Base-by-base conservation (phyloP, 1,284 basidiomycete genomes). In the Cystobasidium slooffiae region DNA sequence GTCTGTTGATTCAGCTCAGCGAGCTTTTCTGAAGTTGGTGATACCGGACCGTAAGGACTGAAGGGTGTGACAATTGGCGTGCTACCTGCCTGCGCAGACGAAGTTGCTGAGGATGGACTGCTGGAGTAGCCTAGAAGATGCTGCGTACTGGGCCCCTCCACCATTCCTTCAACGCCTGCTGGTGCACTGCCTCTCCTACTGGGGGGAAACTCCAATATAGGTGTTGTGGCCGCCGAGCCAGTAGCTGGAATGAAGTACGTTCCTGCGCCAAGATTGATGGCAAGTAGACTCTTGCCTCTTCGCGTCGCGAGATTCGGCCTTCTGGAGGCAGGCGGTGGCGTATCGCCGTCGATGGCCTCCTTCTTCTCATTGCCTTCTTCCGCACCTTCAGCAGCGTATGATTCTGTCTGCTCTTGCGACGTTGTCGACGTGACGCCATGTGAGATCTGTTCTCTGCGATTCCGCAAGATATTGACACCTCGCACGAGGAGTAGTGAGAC, bases 401-500 rank as follows among this genome's bases (percentile, higher is more conserved):
- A 63, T 3, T 63, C 61, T 22, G 12, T 14, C 16, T 49, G 44
- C 1, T 41, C 41, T 1, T 37, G 39, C n/a, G 46, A 49, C 5
- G 47, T n/a, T 18, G 52, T 58, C 1, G 53, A 56, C 31, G 39
- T 31, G 0, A 55, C 53, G 22, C 53, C 53, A 8, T 56, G 53
- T 3, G n/a, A 2, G 3, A 59, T 37, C 20, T 73, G 61, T 37
- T 46, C 58, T 55, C 66, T 65, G 8, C 70, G 61, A 44, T 73
- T 73, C 0, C 70, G 62, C 8, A 73, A 43, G n/a, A 73, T 73
- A 24, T 73, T 73, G 61, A 73, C 49, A 3, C 70, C 70, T 22
- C 70, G 62, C n/a, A 39, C 24, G 3, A 73, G 53, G 12, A 73
- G 56, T 16, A 73, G 52, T n/a, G 46, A 66, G 0, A 73, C 70